A percentile compares a stretch with the other conserved stretches of the same genome.
Conservation (phyloP, 139 green algal species). For the Desmodesmus armatus region DNA sequence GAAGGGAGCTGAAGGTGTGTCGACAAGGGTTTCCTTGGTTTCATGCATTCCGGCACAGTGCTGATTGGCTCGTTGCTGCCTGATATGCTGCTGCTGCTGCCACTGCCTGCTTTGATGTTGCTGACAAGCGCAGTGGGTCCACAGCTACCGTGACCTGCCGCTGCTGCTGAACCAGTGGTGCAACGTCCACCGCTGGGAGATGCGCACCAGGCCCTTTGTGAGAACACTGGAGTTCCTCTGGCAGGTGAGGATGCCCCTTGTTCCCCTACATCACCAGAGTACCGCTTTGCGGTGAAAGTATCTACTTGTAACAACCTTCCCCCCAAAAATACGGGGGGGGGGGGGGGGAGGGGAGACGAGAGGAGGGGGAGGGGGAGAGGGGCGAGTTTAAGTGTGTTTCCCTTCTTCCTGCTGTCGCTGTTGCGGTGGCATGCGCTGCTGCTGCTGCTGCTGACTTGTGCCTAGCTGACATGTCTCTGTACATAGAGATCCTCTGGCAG, state of each 20-base stretch:
- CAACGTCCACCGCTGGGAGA: slow-evolving; percentile 99
- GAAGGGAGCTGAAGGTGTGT: background rate
- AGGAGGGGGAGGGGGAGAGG: no score
- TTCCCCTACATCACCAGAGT: background rate
- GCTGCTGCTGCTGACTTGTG: no score
- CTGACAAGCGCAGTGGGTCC: slow-evolving; percentile 9
- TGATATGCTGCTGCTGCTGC: background rate
- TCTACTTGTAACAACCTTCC: no score
- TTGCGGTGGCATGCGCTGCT: no score
- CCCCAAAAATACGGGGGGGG: no score
- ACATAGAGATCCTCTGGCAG: no score
- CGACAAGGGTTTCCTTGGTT: background rate
- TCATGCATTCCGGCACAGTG: background rate
- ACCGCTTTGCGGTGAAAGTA: no score
- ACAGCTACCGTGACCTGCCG: slow-evolving; percentile 87
- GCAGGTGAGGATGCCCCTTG: slow-evolving; percentile 62
- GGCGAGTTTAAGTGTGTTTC: no score
- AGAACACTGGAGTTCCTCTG: slow-evolving; percentile 99
- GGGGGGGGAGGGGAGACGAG: no score
- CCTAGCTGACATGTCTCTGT: no score
- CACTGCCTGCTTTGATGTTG: background rate
- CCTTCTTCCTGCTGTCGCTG: no score
- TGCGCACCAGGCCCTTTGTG: slow-evolving; percentile 98
- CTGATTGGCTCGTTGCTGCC: background rate
- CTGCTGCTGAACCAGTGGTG: slow-evolving; percentile 98